Base-by-base conservation (phyloP, 495 filamentous ascomycete species). In the Hypoxylon intermedium region DNA sequence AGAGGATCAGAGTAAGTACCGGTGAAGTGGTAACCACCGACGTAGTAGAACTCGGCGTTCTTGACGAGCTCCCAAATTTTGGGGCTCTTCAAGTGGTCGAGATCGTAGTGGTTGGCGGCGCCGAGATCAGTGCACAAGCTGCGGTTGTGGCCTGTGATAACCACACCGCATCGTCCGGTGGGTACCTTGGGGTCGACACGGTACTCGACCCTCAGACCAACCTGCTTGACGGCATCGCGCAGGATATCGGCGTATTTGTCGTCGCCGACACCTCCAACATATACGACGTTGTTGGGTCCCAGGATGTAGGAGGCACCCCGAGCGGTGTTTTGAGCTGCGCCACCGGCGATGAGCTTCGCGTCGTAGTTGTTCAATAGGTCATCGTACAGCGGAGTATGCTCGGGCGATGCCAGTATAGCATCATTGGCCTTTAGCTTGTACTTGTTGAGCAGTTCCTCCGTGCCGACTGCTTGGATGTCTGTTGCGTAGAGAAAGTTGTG, bases 271-370 rank as follows among this genome's bases (percentile, higher is more conserved):
- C 93, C 91, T 68, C 94, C 94, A 65, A 98, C 84, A 83, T 92
- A 99, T 72, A 95, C 81, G 70, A 92, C 88, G 45, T 88, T 92
- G 72, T 95, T 85, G 21, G 87, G 80, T 9, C 91, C 88, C 46
- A 98, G 90, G 40, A 98, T 83, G 79, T 98, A 98, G 86, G 96
- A 90, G 52, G 93, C 95, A 68, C 94, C 94, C 68, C 94, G 89
- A 67, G 95, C 94, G 52, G 93, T 93, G 85, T 99, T 99, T 77
- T 99, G 94, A 20, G 95, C 94, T 55, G 95, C 95, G 71, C 94
- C 94, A 69, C 94, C 94, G 51, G 94, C 91, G 74, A 99, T 92
- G 71, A 97, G 82, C 79, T 95, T 96, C 60, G 92, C 92, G 65
- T 93, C 84, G 71, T 84, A 87, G 82, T 89, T 87, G 63, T 88